A percentile compares a stretch with the other conserved stretches of the same genome.
phyloP scores from a whole-genome alignment of 2,329 filamentous ascomycete species.

The Rhynchosporium secalis region DNA sequence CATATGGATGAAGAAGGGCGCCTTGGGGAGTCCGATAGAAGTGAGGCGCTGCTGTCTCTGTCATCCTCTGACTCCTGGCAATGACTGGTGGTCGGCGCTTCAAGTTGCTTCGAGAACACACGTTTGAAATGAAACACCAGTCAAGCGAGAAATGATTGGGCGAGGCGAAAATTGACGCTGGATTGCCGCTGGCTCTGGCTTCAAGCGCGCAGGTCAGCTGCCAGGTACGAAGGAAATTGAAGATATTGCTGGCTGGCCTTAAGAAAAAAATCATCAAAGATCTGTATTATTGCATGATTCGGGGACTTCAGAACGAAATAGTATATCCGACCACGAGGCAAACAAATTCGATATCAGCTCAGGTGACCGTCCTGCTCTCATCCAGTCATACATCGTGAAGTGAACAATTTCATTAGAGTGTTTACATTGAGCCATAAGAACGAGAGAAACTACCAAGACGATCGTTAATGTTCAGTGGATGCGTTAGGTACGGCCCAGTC shows the following conservation, averaged over 20 bases:
- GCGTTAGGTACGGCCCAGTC: background rate
- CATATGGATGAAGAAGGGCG: slow-evolving; percentile 26
- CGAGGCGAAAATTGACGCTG: slow-evolving; percentile 8
- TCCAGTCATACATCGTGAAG: background rate
- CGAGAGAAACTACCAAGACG: too few relatives aligned
- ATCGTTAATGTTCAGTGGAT: background rate
- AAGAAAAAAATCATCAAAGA: background rate
- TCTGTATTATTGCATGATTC: background rate
- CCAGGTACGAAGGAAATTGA: background rate
- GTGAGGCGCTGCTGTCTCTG: slow-evolving; percentile 34
- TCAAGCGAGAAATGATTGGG: slow-evolving; percentile 12
- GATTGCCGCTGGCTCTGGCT: slow-evolving; percentile 1
- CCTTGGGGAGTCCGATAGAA: slow-evolving; percentile 23
- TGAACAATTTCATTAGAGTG: background rate
- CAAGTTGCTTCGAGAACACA: slow-evolving; percentile 20
- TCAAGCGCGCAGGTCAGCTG: slow-evolving; percentile 14
- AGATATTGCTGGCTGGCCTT: background rate
- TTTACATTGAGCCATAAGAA: background rate
- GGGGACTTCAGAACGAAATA: background rate
- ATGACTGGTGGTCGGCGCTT: slow-evolving; percentile 34
- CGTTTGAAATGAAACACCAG: slow-evolving; percentile 9
- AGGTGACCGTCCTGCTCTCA: background rate
- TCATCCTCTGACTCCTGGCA: slow-evolving; percentile 18
- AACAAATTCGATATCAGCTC: background rate
- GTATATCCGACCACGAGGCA: background rate